Conservation (phyloP, 1,284 basidiomycete species). For the Coniophora puteana region DNA sequence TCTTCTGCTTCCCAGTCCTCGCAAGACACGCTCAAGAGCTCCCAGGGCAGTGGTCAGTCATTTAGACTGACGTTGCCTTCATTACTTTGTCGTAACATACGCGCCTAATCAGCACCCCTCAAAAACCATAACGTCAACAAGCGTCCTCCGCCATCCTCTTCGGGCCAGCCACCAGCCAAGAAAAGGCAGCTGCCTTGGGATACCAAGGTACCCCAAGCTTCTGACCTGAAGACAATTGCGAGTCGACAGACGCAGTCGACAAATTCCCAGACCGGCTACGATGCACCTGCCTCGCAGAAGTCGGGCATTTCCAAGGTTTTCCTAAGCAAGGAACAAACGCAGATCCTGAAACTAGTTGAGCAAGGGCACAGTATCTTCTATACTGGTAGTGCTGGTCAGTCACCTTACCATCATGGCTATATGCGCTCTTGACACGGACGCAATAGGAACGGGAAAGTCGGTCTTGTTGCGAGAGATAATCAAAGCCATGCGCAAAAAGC, state of each 20-base stretch:
- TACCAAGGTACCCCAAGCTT: slow-evolving; percentile 24
- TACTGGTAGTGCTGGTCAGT: slow-evolving; percentile 92
- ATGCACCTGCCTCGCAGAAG: slow-evolving; percentile 13
- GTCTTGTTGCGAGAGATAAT: slow-evolving; percentile 89
- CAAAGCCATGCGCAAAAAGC: slow-evolving; percentile 46
- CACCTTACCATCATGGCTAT: slow-evolving; percentile 8
- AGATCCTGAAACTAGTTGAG: slow-evolving; percentile 76
- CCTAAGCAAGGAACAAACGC: slow-evolving; percentile 81
- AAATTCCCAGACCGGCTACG: slow-evolving; percentile 7
- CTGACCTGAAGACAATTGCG: slow-evolving; percentile 18
- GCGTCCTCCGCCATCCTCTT: slow-evolving; percentile 35
- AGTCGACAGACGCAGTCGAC: slow-evolving; percentile 7
- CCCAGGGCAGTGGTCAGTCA: too few relatives aligned
- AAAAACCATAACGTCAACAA: slow-evolving; percentile 39
- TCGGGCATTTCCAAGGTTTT: slow-evolving; percentile 43
- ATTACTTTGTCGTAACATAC: too few relatives aligned
- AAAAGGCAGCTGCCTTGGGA: slow-evolving; percentile 51
- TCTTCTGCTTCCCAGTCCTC: slow-evolving; percentile 34
- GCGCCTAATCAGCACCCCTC: slow-evolving; percentile 27
- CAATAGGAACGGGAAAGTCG: slow-evolving; percentile 86
- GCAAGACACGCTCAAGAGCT: too few relatives aligned
- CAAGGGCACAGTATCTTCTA: slow-evolving; percentile 86
- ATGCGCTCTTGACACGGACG: background rate
- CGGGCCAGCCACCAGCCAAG: slow-evolving; percentile 38
- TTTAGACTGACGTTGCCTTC: too few relatives aligned